phyloP scores from a whole-genome alignment of 768 basidiomycete genomes.

The Cyclocybe cylindracea region DNA sequence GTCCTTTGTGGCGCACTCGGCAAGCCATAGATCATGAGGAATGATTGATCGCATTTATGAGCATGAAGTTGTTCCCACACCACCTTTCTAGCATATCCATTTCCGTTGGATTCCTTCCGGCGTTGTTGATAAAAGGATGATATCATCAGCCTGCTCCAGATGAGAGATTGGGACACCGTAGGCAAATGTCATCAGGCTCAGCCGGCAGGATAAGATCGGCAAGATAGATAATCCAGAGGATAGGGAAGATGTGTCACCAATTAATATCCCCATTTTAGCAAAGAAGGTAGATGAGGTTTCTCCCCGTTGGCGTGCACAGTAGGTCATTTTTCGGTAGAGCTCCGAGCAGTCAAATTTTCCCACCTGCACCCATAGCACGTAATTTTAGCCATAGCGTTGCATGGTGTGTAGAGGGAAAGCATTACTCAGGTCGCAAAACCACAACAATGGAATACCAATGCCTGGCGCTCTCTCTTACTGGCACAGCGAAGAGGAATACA shows the following conservation, averaged over 20 bases:
- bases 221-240: conserved; percentile 23
- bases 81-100: conserved; percentile 14
- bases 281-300: too few relatives aligned
- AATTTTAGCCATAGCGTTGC: conserved; percentile 33
- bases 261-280: conserved; percentile 17
- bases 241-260: conserved; percentile 24
- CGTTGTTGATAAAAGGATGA: conserved; percentile 14
- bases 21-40: conserved; percentile 20
- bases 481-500: conserved; percentile 21
- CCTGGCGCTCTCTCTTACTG: conserved; percentile 19
- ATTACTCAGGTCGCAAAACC: conserved; percentile 27
- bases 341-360: conserved; percentile 29
- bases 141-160: too few relatives aligned
- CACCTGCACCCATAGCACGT: conserved; percentile 16
- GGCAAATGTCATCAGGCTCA: conserved; percentile 13
- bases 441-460: conserved; percentile 17
- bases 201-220: conserved; percentile 15
- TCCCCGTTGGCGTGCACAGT: too few relatives aligned
- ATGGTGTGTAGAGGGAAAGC: conserved; percentile 35
- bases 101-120: conserved; percentile 16
- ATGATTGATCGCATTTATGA: conserved; percentile 21
- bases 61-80: conserved; percentile 23
- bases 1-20: conserved; percentile 13
- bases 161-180: conserved; percentile 14
- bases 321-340: too few relatives aligned